Conservation (phyloP, 2,329 filamentous ascomycete genomes). For the Aschersonia sp. region DNA sequence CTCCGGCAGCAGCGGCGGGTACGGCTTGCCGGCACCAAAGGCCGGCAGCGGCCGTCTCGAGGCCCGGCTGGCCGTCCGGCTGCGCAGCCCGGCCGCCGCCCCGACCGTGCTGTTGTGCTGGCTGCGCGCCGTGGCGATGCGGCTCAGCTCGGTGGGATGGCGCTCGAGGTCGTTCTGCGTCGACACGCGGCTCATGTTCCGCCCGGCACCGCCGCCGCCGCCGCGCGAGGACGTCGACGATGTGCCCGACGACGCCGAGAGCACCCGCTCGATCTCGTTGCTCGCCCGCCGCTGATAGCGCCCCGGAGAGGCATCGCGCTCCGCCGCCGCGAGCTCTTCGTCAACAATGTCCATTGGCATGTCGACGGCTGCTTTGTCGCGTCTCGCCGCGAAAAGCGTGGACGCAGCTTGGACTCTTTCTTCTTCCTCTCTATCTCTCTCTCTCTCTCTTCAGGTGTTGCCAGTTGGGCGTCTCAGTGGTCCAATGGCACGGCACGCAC, state of each 20-base stretch:
- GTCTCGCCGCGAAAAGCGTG: no score
- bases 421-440: no score
- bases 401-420: no score
- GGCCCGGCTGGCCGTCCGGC: conserved; percentile 27
- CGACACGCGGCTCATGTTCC: conserved; percentile 43
- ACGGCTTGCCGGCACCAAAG: conserved; percentile 63
- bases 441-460: no score
- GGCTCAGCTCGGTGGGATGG: conserved; percentile 52
- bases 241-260: conserved; percentile 35
- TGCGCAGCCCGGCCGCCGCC: conserved; percentile 13
- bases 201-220: conserved; percentile 14
- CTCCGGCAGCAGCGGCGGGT: conserved; percentile 53
- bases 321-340: conserved; percentile 35
- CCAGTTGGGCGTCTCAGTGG: no score
- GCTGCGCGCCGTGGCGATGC: conserved; percentile 55
- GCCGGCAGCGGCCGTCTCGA: conserved; percentile 46
- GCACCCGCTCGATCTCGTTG: conserved; percentile 45
- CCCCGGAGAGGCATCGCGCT: conserved; percentile 36
- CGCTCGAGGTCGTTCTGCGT: conserved; percentile 55
- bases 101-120: conserved; percentile 66
- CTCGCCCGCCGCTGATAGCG: conserved; percentile 25
- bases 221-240: conserved; percentile 34
- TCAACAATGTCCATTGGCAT: conserved; percentile 38
- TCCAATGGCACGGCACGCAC: no score
- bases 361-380: background rate